Base-by-base conservation (phyloP, 768 basidiomycete genomes). In the Pleurotus tuber-regium region DNA sequence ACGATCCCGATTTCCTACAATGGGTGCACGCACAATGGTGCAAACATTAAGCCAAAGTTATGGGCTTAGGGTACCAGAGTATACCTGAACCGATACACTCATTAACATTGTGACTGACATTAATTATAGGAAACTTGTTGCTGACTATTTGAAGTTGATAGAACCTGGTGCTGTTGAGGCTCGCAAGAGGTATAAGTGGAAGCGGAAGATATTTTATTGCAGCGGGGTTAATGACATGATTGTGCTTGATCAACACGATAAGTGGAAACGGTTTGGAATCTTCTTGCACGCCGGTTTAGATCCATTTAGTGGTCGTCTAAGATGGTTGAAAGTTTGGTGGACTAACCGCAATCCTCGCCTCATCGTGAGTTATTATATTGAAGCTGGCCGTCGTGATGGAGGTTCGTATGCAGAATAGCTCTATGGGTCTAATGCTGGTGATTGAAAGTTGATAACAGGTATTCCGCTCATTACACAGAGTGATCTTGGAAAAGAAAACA, bases 401-500 rank as follows among this genome's bases (percentile, higher is more conserved):
- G 53, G 60, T 62, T 41, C 24, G 55, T 56, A 18, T 47, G n/a
- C 10, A 41, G n/a, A n/a, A n/a, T n/a, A n/a, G n/a, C n/a, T 18
- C 23, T 0, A 41, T 18, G n/a, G 40, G 12, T 18, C 11, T 11
- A 18, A 18, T 16, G 40, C n/a, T 11, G 1, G 12, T 41, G 16
- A 18, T 23, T 18, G n/a, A 41, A 14, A 11, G 9, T 23, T 11
- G 12, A 18, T 11, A 11, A 4, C 23, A 41, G 40, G n/a, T 21
- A 41, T 76, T 1, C 71, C 75, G 3, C 50, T 77, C 0, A 49
- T 73, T 0, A 75, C 74, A 0, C 75, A 76, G 48, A 75, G 73
- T 50, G 74, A 77, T 59, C 70, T 59, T 2, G 75, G 75, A 0
- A 57, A 62, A 0, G 74, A 77, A 53, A 78, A 78, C 51, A 67